Conservation (phyloP, 345 rosid species). For the Lepidium aucheri region DNA sequence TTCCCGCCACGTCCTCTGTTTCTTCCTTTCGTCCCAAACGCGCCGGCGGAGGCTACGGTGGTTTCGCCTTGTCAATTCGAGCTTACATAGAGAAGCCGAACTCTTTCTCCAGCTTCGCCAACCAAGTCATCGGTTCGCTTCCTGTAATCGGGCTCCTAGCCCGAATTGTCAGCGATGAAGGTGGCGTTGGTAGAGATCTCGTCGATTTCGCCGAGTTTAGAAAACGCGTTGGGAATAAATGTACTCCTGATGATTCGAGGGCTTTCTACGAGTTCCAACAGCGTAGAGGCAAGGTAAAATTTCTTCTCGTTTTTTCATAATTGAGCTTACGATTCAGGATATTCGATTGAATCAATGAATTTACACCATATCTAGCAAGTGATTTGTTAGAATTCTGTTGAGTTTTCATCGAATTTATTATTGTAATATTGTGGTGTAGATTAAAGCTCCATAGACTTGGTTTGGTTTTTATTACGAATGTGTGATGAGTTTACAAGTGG, state of each 20-base stretch:
- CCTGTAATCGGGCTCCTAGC: slow-evolving; percentile 87
- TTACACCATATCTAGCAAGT: background rate
- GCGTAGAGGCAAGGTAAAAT: slow-evolving; percentile 57
- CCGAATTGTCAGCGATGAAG: slow-evolving; percentile 79
- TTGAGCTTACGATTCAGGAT: background rate
- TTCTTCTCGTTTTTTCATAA: background rate
- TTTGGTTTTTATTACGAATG: background rate
- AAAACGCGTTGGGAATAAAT: slow-evolving; percentile 83
- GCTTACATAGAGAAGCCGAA: slow-evolving; percentile 75
- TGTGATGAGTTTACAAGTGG: background rate
- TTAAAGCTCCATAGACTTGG: background rate
- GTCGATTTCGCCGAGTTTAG: slow-evolving; percentile 94
- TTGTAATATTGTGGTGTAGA: background rate
- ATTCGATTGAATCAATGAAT: background rate
- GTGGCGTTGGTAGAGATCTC: slow-evolving; percentile 78
- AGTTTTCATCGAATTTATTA: background rate
- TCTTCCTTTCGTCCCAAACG: slow-evolving; percentile 15
- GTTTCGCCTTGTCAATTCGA: slow-evolving; percentile 32
- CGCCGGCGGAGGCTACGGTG: background rate
- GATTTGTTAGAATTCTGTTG: background rate
- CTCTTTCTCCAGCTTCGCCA: slow-evolving; percentile 67
- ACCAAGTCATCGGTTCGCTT: slow-evolving; percentile 72
- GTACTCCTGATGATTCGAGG: slow-evolving; percentile 58
- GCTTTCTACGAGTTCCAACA: slow-evolving; percentile 93
- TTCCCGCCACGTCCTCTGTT: slow-evolving; percentile 6